phyloP scores from a whole-genome alignment of 345 rosid species.

The Sisymbrium altissimum region DNA sequence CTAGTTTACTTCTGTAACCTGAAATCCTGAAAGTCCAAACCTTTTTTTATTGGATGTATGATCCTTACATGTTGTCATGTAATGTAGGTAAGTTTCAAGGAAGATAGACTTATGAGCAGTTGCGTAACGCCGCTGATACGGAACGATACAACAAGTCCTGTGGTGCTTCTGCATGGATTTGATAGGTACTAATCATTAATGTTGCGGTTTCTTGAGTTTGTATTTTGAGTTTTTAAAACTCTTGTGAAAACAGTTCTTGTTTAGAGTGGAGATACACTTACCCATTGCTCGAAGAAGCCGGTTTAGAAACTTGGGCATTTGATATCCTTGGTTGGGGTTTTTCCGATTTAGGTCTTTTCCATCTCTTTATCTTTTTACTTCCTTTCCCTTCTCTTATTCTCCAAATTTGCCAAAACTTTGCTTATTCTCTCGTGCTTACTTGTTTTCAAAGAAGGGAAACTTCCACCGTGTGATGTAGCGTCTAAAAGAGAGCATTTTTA shows the following conservation, averaged over 20 bases:
- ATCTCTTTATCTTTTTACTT: not conserved
- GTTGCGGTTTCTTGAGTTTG: not conserved
- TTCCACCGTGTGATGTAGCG: constrained; percentile 60
- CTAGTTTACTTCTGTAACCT: not conserved
- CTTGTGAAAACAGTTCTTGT: constrained; percentile 68
- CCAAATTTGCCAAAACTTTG: not conserved
- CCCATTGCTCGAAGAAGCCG: constrained; percentile 89
- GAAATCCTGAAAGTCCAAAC: not conserved
- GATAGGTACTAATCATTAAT: constrained; percentile 56
- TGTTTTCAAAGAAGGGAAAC: constrained; percentile 50
- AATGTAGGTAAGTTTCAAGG: constrained; percentile 54
- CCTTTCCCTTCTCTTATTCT: not conserved
- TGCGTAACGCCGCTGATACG: constrained; percentile 61
- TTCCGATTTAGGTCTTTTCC: constrained; percentile 70
- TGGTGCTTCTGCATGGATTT: constrained; percentile 91
- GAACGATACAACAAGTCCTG: constrained; percentile 49
- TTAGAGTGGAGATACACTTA: constrained; percentile 91
- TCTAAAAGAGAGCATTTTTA: constrained; percentile 78
- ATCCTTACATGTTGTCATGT: not conserved
- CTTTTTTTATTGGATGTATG: not conserved
- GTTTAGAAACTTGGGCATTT: constrained; percentile 84
- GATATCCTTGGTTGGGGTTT: constrained; percentile 98
- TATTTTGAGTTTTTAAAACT: constrained; percentile 5
- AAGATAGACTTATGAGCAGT: constrained; percentile 64
- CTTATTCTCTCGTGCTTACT: not conserved